Evolutionary conservation across 352 stramenopile species (phyloP), one percentile per base, ranked within the genome.

Genomic region (Globisporangium uncinulatum): DNA sequence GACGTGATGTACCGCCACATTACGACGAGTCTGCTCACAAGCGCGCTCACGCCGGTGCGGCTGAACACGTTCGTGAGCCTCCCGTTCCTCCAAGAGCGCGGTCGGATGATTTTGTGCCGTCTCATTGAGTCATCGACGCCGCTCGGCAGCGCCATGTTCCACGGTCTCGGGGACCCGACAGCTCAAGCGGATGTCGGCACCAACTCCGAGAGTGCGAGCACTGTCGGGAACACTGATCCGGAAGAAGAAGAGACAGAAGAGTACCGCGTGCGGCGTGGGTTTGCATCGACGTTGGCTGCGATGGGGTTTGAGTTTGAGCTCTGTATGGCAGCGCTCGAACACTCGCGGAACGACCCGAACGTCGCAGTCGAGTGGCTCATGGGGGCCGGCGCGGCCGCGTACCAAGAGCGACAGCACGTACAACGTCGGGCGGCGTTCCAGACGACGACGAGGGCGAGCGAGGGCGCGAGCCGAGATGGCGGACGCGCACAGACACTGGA

Each of bases 221-320:
- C 65, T 4, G 68, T 85, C 45, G 57, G 50, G 7, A 88, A 76
- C 31, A 58, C 74, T 51, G 69, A 90, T 55, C 78, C 79, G 3
- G 74, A 75, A 6, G 68, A 89, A 67, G 80, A 94, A 68, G 84
- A 94, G 53, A 87, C 66, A 0, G 82, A 91, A 61, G 73, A 80
- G 29, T 80, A 87, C 62, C 77, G 82, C 20, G 67, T 83, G 46
- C 80, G 86, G 44, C 73, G 83, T 48, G 82, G 83, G 0, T 94
- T 95, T 50, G 86, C 86, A 13, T 88, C 83, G 0, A 94, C 80
- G 6, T 61, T 95, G 29, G 83, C 83, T 41, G 84, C 82, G 1
- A 95, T 95, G 86, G 86, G 86, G 0, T 95, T 95, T 37, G 86
- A 92, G 54, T 93, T 95, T 62, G 86, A 94, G 6, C 65, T 95